Percentiles rank a stretch among this genome's conserved stretches.
Conservation (phyloP, 345 rosid species). For the Fremontodendron californicum region DNA sequence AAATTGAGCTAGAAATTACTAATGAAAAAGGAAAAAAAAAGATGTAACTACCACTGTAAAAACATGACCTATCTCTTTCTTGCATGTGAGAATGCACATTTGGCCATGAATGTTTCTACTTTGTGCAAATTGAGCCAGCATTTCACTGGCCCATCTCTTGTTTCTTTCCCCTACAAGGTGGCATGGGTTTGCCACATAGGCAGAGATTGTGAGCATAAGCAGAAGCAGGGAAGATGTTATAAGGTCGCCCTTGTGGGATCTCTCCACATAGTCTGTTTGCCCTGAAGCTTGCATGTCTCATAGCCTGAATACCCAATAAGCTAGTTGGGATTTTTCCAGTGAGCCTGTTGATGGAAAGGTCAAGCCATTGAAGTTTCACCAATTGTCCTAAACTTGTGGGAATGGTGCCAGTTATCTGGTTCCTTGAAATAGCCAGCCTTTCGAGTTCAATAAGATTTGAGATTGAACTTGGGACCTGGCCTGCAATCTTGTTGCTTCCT, state of each 20-base stretch:
- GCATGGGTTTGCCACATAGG: constrained; percentile 88
- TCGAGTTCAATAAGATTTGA: constrained; percentile 63
- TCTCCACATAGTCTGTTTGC: constrained; percentile 84
- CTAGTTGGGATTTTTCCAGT: constrained; percentile 68
- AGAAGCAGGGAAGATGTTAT: constrained; percentile 61
- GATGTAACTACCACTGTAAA: constrained; percentile 18
- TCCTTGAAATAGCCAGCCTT: constrained; percentile 70
- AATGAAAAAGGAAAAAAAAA: not conserved
- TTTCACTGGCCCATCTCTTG: constrained; percentile 49
- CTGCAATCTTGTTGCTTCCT: constrained; percentile 69
- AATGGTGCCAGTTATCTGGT: constrained; percentile 59
- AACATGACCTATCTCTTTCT: constrained; percentile 16
- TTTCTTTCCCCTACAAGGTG: constrained; percentile 54
- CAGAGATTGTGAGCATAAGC: constrained; percentile 91
- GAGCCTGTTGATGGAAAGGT: constrained; percentile 64
- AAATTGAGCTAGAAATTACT: constrained; percentile 15
- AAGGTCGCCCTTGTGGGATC: constrained; percentile 92
- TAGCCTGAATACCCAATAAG: constrained; percentile 44
- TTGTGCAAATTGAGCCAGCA: constrained; percentile 49
- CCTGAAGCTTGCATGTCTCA: constrained; percentile 79
- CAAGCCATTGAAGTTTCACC: constrained; percentile 66
- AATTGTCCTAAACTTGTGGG: constrained; percentile 60
- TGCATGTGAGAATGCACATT: constrained; percentile 21
- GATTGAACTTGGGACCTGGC: constrained; percentile 74
- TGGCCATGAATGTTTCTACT: constrained; percentile 26